These are phyloP conservation scores for Coemansia sp. DNA, from an alignment of 192 early-diverging fungal genomes.

Conservation along the genomic window DNA sequence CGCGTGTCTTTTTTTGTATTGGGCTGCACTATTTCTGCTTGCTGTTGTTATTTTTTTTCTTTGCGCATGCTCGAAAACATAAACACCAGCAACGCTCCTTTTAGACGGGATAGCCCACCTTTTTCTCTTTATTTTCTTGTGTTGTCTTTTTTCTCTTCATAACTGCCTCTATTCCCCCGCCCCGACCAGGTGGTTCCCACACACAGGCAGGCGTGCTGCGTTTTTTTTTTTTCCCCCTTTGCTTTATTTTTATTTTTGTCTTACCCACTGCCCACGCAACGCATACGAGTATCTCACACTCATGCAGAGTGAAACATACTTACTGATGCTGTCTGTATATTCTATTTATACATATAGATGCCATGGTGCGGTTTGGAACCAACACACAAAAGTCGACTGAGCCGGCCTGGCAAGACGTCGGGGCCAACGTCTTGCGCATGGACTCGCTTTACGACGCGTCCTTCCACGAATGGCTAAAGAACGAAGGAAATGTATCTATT, in stretches of 20 bases:
- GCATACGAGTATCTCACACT: not conserved
- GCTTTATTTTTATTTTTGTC: constrained; percentile 5
- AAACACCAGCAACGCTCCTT: constrained; percentile 16
- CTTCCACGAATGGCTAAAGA: constrained; percentile 75
- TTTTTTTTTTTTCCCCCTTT: constrained; percentile 11
- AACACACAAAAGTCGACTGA: constrained; percentile 55
- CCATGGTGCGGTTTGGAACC: constrained; percentile 59
- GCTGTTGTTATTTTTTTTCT: constrained; percentile 1
- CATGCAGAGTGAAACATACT: constrained; percentile 8
- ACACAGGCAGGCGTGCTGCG: constrained; percentile 3
- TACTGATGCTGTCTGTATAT: not conserved
- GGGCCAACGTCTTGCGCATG: constrained; percentile 73
- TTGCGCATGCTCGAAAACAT: not conserved
- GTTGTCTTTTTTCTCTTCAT: constrained; percentile 6
- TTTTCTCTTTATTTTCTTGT: constrained; percentile 9
- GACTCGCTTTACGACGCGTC: constrained; percentile 76
- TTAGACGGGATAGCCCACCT: not conserved
- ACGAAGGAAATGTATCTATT: constrained; percentile 74
- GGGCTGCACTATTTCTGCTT: constrained; percentile 5
- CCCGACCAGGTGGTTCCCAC: constrained; percentile 16
- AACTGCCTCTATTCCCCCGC: constrained; percentile 8
- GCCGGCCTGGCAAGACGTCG: constrained; percentile 71
- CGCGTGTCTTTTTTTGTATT: constrained; percentile 5
- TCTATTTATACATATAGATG: constrained; percentile 29
- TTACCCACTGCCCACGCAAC: not conserved